Base-by-base conservation (phyloP, 2,329 filamentous ascomycete species). In the Macrophomina phaseolina region DNA sequence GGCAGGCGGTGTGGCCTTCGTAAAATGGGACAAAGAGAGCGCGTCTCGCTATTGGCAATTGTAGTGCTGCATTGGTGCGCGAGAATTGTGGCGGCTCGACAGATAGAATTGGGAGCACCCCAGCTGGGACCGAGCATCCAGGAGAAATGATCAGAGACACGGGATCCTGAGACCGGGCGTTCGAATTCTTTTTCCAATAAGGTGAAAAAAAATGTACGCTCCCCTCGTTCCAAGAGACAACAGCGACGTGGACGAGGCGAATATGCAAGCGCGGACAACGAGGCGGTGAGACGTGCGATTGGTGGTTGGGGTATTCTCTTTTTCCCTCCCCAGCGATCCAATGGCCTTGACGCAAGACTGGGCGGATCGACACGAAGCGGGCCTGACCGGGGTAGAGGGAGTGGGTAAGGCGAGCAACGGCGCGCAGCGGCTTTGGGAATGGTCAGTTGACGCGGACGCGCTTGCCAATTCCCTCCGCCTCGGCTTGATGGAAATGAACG, bases 271-370 rank as follows among this genome's bases (percentile, higher is more conserved):
- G 51, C 16, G 32, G 52, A 36, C n/a, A 34, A 55, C 30, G 40
- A 58, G 55, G 55, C 55, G 55, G 55, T 58, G 55, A 58, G 23
- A 42, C 16, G 30, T 34, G 55, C 38, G 36, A 38, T 55, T 55
- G 52, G 52, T 18, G 52, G 42, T 45, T 23, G 23, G 23, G 23
- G 3, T 23, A 23, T 23, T 40, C 14, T 14, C 8, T 12, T 16
- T 45, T 45, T 45, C 4, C 1, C 1, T 12, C 12, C 42, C 42
- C 42, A 45, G 42, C 18, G 48, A 42, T 58, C 55, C 55, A 58
- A 58, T 58, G 55, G 55, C 18, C 23, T 28, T 18, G 9, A 58
- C 12, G 36, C 23, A 16, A 36, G 55, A 6, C 55, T 28, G 55
- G 55, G 40, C 40, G 55, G 23, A 58, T 58, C 55, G 55, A 12